Base-by-base conservation (phyloP, 2,329 filamentous ascomycete genomes). In the Leptographium radiaticola region DNA sequence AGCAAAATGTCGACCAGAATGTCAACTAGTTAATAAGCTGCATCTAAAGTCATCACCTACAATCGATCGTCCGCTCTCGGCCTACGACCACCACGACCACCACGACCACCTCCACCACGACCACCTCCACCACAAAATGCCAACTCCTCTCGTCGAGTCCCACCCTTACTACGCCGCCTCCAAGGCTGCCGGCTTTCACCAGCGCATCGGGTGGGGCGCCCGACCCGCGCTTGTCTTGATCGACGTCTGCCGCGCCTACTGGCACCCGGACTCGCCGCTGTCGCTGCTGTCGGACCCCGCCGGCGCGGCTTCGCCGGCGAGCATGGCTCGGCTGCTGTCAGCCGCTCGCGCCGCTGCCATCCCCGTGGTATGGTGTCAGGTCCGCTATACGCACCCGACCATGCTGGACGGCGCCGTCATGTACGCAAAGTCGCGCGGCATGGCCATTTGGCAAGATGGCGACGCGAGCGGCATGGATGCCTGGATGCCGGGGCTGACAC, bases 211-310 rank as follows among this genome's bases (percentile, higher is more conserved):
- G 56, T 74, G 71, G 71, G 71, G 71, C 40, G 53, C 51, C 25
- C 64, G 62, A 7, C 70, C 71, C 6, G 72, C 68, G 25, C 64
- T 75, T 3, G 60, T 75, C 49, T 60, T 75, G 30, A 67, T 75
- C 61, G 72, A 75, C 58, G 70, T 74, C 43, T 75, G 71, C 62
- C 70, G 66, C 40, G 71, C 70, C 15, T 74, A 74, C 61, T 75
- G 70, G 68, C 65, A 64, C 5, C 59, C 64, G 31, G 66, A 64
- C 3, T 73, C 70, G 40, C 70, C 70, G 3, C 63, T 75, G n/a
- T 66, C 69, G 51, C 65, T 67, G 25, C 12, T 44, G 20, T 62
- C 62, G 6, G 66, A 73, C 59, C 63, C 67, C 16, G 64, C 65
- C 15, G 65, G 65, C 20, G 64, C 62, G 11, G 57, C 61, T 10